These are phyloP conservation scores for Rachicladosporium sp. DNA, from an alignment of 2,329 filamentous ascomycete species.

Conservation along the genomic window DNA sequence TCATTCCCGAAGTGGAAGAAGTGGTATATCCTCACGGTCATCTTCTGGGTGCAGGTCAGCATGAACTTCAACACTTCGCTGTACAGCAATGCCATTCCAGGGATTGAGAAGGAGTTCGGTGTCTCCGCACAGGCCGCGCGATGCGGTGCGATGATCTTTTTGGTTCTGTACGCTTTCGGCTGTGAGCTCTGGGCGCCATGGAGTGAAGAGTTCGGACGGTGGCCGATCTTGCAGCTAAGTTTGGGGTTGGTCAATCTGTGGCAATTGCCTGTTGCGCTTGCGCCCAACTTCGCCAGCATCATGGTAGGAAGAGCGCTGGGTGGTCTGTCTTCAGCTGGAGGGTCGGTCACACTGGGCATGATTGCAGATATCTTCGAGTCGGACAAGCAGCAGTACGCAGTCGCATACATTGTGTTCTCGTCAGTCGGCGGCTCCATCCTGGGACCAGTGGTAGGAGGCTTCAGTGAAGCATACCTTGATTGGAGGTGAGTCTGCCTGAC, in stretches of 20 bases:
- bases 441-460: slow-evolving; percentile 26
- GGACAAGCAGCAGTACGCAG: slow-evolving; percentile 48
- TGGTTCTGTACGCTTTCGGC: slow-evolving; percentile 40
- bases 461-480: slow-evolving; percentile 31
- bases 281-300: slow-evolving; percentile 33
- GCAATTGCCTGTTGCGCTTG: slow-evolving; percentile 37
- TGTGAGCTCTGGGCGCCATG: slow-evolving; percentile 42
- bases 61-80: slow-evolving; percentile 50
- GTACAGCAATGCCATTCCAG: slow-evolving; percentile 39
- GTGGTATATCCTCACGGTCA: slow-evolving; percentile 40
- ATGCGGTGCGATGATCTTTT: slow-evolving; percentile 37
- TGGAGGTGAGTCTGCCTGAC: slow-evolving; percentile 39
- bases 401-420: slow-evolving; percentile 45
- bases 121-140: slow-evolving; percentile 37
- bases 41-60: slow-evolving; percentile 43
- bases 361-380: slow-evolving; percentile 53
- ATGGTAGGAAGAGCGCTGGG: slow-evolving; percentile 38
- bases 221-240: slow-evolving; percentile 38
- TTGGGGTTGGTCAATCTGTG: slow-evolving; percentile 44
- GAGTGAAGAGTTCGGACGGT: slow-evolving; percentile 43
- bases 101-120: slow-evolving; percentile 34
- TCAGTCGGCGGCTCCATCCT: slow-evolving; percentile 26
- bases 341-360: slow-evolving; percentile 54
- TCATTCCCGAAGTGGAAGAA: slow-evolving; percentile 39
- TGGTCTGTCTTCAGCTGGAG: slow-evolving; percentile 51